Percentiles rank a stretch among this genome's conserved stretches.
These are phyloP conservation scores for Podila epicladia DNA, from an alignment of 192 early-diverging fungal genomes.

Conservation along the genomic window DNA sequence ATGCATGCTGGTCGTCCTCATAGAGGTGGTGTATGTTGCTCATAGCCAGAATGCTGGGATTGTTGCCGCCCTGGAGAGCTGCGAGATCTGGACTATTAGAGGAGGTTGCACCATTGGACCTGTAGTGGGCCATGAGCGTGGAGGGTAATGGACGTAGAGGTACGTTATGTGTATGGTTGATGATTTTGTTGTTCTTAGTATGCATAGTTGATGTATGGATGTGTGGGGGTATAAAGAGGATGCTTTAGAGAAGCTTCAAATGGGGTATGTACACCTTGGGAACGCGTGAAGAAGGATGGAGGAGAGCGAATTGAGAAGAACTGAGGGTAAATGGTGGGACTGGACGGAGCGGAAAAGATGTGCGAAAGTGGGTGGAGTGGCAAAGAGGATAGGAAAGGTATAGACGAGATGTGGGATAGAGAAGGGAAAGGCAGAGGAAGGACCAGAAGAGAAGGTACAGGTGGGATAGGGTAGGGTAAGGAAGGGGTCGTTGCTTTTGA, in stretches of 20 bases:
- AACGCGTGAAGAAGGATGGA: no score
- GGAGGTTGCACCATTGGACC: background rate
- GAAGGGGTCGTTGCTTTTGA: background rate
- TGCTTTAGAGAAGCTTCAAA: no score
- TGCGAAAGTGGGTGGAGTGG: no score
- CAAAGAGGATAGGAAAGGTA: background rate
- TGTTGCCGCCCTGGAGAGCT: background rate
- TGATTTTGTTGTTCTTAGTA: background rate
- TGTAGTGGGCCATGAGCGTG: background rate
- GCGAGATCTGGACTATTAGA: background rate
- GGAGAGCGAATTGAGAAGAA: no score
- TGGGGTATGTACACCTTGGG: no score
- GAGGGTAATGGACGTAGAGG: background rate
- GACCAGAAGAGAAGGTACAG: background rate
- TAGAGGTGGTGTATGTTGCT: constrained; percentile 10
- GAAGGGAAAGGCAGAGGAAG: background rate
- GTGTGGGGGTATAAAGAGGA: no score
- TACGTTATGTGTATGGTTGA: background rate
- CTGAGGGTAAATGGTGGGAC: no score
- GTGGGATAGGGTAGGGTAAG: background rate
- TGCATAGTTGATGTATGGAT: background rate
- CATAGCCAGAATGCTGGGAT: background rate
- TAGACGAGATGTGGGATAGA: background rate
- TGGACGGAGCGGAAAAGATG: no score
- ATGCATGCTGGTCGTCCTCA: constrained; percentile 24